Evolutionary conservation across 2,329 filamentous ascomycete species (phyloP), one percentile per base, ranked within the genome.

Genomic region (Pseudogymnoascus sp.): DNA sequence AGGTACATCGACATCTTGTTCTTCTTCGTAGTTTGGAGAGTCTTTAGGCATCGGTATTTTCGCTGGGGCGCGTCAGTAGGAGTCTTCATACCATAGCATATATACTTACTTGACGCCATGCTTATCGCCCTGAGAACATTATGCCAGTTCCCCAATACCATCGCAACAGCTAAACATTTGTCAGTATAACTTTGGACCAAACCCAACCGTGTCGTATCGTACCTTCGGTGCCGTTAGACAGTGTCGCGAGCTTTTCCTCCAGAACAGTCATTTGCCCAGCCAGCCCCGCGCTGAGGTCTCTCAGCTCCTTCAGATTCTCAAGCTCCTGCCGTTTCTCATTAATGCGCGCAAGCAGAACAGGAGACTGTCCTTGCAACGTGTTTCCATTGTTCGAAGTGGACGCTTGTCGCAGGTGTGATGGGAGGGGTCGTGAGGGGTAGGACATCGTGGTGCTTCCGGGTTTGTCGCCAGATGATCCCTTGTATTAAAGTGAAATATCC

Each of bases 81-180:
- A 63, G 62, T 62, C 53, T 37, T 59, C 59, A n/a, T 14, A 14
- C 15, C 20, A 8, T 20, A 33, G 28, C 5, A 33, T 53, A 53
- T 11, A 61, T 28, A 76, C 84, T 70, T 80, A 92, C 89, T 82
- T 63, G 88, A 92, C 64, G 90, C 90, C 88, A 94, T 92, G 70
- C 88, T 88, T 70, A 95, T 92, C 41, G 89, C 89, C 66, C 88
- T 81, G 63, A 95, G 80, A 65, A 95, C 90, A 68, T 90, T 92
- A 73, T 92, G 88, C 90, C 90, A 95, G 72, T 94, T 95, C 60
- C 87, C 83, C 71, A 95, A 78, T 20, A 95, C 90, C n/a, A 87
- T 82, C 38, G 90, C 90, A 69, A 95, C 90, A 63, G 88, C 89
- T 91, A 71, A 61, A 39, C 61, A 62, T 68, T 63, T 64, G 64